Evolutionary conservation across 345 rosid species (phyloP).

Genomic region (Populus alba): DNA sequence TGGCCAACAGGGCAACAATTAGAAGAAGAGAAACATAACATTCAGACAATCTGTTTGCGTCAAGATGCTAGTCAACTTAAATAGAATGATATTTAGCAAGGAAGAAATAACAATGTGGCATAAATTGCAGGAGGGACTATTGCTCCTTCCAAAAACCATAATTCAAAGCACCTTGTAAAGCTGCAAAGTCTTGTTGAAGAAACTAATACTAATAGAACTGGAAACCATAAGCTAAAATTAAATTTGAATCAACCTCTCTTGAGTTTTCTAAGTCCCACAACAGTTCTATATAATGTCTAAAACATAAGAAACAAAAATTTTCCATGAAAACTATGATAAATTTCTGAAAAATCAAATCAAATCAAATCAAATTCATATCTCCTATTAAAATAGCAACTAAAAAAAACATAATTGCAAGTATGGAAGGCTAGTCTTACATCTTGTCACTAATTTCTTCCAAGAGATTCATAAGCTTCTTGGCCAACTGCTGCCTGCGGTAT

Average conservation of each 20-base stretch:
- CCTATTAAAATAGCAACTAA: not conserved
- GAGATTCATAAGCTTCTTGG: conserved; percentile 85
- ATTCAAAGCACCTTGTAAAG: not conserved
- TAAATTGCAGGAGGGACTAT: not conserved
- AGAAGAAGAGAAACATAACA: not conserved
- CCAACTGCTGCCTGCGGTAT: conserved; percentile 85
- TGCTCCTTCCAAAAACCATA: not conserved
- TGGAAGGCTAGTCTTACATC: conserved; percentile 47
- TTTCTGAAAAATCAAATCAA: not conserved
- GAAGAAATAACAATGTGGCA: not conserved
- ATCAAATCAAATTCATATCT: not conserved
- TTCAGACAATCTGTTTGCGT: not conserved
- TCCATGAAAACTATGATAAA: not conserved
- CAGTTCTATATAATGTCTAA: not conserved
- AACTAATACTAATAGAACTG: not conserved
- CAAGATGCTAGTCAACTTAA: not conserved
- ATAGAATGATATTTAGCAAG: not conserved
- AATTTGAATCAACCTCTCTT: not conserved
- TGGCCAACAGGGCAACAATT: not conserved
- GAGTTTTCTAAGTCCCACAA: not conserved
- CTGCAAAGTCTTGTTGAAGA: not conserved
- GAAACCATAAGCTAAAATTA: not conserved
- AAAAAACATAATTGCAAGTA: not conserved
- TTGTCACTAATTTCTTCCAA: conserved; percentile 83
- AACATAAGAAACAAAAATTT: not conserved